phyloP scores from a whole-genome alignment of 139 green algal genomes.

The Haematococcus sp. region DNA sequence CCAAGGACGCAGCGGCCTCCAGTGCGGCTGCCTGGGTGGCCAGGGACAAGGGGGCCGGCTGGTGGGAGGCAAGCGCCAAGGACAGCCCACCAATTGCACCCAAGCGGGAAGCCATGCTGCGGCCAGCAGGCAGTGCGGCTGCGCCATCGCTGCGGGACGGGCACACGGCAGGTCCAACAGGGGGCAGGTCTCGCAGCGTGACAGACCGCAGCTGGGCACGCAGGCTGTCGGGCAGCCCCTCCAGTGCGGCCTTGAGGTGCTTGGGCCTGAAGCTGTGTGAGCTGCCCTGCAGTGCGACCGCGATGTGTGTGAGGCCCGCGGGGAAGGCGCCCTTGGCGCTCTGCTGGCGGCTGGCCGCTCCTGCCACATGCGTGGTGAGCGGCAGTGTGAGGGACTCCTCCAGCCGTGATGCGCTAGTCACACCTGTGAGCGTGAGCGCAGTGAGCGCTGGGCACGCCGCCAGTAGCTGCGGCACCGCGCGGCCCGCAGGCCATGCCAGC shows the following conservation, averaged over 20 bases:
- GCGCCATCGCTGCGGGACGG: too few relatives aligned
- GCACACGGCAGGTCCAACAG: too few relatives aligned
- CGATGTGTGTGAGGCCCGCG: background rate
- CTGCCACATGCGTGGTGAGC: background rate
- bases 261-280: background rate
- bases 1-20: too few relatives aligned
- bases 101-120: too few relatives aligned
- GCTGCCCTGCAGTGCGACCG: background rate
- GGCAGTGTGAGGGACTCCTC: background rate
- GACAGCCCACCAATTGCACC: too few relatives aligned
- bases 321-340: background rate
- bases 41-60: too few relatives aligned
- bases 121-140: too few relatives aligned
- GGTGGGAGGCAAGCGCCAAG: too few relatives aligned
- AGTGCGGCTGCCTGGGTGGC: too few relatives aligned
- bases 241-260: background rate
- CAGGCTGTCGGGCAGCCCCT: background rate
- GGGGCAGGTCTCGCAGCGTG: slow-evolving; percentile 1
- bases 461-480: slow-evolving; percentile 2
- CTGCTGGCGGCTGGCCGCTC: background rate
- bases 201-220: background rate
- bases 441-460: background rate
- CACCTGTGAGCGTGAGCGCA: background rate
- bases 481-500: slow-evolving; percentile 1
- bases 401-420: background rate